Percentiles rank a stretch among this genome's conserved stretches.
Evolutionary conservation across 202 grass and related monocot species (phyloP).

Genomic region (Digitaria exilis): DNA sequence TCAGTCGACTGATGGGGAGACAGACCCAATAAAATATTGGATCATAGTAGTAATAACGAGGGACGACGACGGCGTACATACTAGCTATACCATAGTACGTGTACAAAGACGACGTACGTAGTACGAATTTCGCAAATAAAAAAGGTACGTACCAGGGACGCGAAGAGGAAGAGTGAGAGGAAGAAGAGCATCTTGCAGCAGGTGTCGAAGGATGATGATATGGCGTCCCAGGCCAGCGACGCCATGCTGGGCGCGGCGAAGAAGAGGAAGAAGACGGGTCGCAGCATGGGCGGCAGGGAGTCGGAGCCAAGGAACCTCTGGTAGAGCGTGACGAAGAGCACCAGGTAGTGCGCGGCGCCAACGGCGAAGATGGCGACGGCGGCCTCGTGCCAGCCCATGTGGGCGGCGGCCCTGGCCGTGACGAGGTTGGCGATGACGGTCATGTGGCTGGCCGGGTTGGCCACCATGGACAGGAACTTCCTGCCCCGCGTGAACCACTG

Average conservation of each 20-base stretch:
- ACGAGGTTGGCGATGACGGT: constrained; percentile 81
- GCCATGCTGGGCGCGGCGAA: constrained; percentile 88
- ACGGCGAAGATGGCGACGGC: constrained; percentile 76
- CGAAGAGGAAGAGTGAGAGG: constrained; percentile 92
- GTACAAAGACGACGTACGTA: too few relatives aligned
- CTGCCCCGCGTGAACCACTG: background rate
- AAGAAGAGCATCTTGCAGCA: constrained; percentile 97
- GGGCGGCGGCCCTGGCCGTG: constrained; percentile 60
- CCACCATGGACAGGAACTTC: too few relatives aligned
- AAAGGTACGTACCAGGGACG: constrained; percentile 75
- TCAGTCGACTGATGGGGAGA: too few relatives aligned
- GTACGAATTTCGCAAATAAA: too few relatives aligned
- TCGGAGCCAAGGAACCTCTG: constrained; percentile 76
- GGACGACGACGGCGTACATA: too few relatives aligned
- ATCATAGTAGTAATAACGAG: too few relatives aligned
- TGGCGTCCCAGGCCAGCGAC: constrained; percentile 77
- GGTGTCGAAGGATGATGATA: constrained; percentile 57
- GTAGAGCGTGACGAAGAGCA: constrained; percentile 93
- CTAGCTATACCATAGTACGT: too few relatives aligned
- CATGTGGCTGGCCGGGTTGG: too few relatives aligned
- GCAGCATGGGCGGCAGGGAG: constrained; percentile 76
- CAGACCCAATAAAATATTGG: too few relatives aligned
- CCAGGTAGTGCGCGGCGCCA: constrained; percentile 83
- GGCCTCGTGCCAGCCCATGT: constrained; percentile 72
- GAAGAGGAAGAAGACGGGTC: constrained; percentile 94